Conservation (phyloP, 2,329 filamentous ascomycete species). For the Lasiodiplodia theobromae region DNA sequence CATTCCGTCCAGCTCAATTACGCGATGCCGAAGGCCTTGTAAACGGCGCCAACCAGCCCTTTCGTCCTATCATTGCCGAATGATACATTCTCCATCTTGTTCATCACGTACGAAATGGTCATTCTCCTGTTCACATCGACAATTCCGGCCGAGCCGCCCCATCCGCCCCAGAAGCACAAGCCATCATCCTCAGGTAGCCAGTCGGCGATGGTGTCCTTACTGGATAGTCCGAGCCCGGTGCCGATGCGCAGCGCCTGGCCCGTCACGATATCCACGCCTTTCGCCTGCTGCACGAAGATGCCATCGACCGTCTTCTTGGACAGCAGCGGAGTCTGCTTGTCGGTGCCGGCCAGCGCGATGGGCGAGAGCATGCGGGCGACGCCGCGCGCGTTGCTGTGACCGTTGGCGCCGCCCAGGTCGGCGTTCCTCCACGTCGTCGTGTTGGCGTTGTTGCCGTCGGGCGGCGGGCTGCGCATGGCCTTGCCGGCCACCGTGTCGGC, state of each 20-base stretch:
- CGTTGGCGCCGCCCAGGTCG: slow-evolving; percentile 10
- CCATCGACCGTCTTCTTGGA: slow-evolving; percentile 34
- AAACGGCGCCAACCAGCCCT: background rate
- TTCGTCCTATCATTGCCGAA: slow-evolving; percentile 10
- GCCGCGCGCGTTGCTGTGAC: slow-evolving; percentile 49
- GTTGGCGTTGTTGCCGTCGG: slow-evolving; percentile 12
- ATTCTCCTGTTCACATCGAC: slow-evolving; percentile 33
- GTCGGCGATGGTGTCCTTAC: background rate
- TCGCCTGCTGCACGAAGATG: background rate
- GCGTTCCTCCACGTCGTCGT: background rate
- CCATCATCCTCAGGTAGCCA: background rate
- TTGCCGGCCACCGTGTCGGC: background rate
- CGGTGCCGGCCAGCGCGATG: slow-evolving; percentile 44
- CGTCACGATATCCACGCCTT: background rate
- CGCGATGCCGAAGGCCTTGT: background rate
- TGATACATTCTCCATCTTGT: slow-evolving; percentile 32
- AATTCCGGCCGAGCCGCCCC: slow-evolving; percentile 34
- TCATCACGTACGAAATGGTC: slow-evolving; percentile 36
- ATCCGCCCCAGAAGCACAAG: slow-evolving; percentile 35
- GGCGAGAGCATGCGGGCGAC: slow-evolving; percentile 53
- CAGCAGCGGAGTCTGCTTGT: slow-evolving; percentile 48
- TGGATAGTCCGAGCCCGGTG: background rate
- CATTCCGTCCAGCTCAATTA: too few species aligned
- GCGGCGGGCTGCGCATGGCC: background rate
- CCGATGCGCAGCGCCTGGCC: background rate